phyloP scores from a whole-genome alignment of 1,284 basidiomycete genomes.

The Heliocybe sulcata region DNA sequence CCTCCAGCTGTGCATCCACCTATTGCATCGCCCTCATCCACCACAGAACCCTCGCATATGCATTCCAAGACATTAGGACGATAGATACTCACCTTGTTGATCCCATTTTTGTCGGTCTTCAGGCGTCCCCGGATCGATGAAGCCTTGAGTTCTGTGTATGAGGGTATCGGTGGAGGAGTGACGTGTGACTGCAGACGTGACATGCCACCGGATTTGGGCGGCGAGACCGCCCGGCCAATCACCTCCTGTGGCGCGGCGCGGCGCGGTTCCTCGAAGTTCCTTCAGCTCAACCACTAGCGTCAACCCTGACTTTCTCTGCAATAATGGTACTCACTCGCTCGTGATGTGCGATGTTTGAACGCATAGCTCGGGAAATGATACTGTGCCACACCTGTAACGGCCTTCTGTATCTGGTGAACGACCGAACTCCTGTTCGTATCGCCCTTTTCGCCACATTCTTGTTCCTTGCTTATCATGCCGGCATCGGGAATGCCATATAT shows the following conservation, averaged over 20 bases:
- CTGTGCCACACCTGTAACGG: no score
- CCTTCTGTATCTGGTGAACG: no score
- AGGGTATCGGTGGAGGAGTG: background rate
- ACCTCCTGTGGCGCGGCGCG: background rate
- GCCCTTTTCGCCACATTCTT: no score
- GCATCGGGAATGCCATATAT: no score
- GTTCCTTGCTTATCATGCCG: no score
- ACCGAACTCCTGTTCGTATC: no score
- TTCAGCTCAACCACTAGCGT: no score
- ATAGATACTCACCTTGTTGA: constrained; percentile 58
- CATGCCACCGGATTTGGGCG: background rate
- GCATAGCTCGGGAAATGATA: no score
- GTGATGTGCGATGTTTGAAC: no score
- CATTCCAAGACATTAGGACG: constrained; percentile 8
- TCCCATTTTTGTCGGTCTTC: constrained; percentile 45
- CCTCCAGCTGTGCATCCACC: constrained; percentile 26
- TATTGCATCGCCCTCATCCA: constrained; percentile 15
- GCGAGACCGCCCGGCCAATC: background rate
- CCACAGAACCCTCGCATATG: constrained; percentile 9
- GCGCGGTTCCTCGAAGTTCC: no score
- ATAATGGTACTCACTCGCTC: no score
- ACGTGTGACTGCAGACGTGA: background rate
- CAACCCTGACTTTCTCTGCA: no score
- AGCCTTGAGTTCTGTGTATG: background rate
- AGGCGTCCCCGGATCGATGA: background rate